Evolutionary conservation across 169 alveolate species (phyloP).

Genomic region (Miamiensis avidus): DNA sequence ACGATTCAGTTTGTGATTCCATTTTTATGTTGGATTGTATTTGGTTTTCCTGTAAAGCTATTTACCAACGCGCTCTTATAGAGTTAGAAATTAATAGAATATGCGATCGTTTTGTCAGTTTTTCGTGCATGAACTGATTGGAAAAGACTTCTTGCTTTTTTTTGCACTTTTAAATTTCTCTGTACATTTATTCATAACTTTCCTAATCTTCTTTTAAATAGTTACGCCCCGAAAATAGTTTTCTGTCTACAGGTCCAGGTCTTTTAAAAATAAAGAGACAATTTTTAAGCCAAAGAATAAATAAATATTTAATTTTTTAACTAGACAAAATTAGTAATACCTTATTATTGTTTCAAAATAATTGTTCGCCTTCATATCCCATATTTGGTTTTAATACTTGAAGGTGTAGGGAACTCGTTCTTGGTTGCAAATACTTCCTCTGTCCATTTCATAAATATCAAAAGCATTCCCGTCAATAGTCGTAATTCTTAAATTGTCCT

Average conservation of each 20-base stretch:
- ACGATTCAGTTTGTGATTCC: not conserved
- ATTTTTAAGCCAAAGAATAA: no score
- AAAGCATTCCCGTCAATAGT: not conserved
- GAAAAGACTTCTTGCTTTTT: not conserved
- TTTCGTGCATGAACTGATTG: no score
- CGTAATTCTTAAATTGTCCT: not conserved
- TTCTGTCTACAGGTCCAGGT: no score
- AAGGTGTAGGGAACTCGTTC: not conserved
- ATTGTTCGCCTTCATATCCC: not conserved
- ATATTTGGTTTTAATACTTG: not conserved
- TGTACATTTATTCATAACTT: no score
- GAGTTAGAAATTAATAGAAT: not conserved
- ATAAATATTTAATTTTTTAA: no score
- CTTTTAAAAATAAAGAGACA: no score
- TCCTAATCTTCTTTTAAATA: not conserved
- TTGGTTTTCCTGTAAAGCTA: not conserved
- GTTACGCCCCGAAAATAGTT: no score
- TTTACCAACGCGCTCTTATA: not conserved
- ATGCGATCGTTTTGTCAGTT: no score
- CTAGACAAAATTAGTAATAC: not conserved
- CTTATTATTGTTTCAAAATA: not conserved
- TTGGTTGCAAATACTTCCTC: not conserved
- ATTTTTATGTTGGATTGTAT: not conserved
- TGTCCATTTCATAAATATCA: not conserved
- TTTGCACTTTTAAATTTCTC: not conserved